Evolutionary conservation across 2,329 filamentous ascomycete genomes (phyloP).

Genomic region (Ceratocystis lukuohia): DNA sequence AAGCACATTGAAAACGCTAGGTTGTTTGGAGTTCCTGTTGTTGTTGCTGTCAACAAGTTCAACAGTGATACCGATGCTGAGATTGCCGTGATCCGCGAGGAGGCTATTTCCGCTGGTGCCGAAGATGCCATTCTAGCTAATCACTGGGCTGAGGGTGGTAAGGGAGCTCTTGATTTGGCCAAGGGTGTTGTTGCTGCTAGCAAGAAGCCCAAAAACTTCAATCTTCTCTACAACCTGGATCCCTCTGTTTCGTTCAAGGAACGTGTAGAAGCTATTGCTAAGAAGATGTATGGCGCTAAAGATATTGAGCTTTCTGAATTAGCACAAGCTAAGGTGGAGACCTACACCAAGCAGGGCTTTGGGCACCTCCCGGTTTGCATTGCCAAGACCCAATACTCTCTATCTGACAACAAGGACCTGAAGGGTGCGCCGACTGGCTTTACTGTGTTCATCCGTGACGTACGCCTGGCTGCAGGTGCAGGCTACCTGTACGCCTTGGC

Average conservation of each 20-base stretch:
- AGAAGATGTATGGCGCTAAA: conserved; percentile 86
- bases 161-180: conserved; percentile 77
- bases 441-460: conserved; percentile 85
- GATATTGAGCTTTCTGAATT: conserved; percentile 86
- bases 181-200: conserved; percentile 73
- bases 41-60: conserved; percentile 96
- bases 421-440: conserved; percentile 95
- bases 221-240: conserved; percentile 57
- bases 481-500: conserved; percentile 90
- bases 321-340: conserved; percentile 91
- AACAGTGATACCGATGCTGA: conserved; percentile 88
- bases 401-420: conserved; percentile 81
- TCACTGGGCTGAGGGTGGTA: conserved; percentile 93
- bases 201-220: conserved; percentile 74
- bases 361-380: conserved; percentile 89
- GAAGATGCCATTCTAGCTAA: conserved; percentile 88
- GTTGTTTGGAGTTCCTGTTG: conserved; percentile 79
- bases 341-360: conserved; percentile 83
- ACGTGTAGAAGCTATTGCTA: conserved; percentile 80
- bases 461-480: conserved; percentile 83
- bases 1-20: conserved; percentile 92
- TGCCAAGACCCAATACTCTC: conserved; percentile 95
- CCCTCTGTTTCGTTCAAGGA: conserved; percentile 69
- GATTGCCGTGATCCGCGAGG: conserved; percentile 75
- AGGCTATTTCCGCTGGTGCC: conserved; percentile 80